These are phyloP conservation scores for Umbelopsis isabellina DNA, from an alignment of 192 early-diverging fungal genomes.

Conservation along the genomic window DNA sequence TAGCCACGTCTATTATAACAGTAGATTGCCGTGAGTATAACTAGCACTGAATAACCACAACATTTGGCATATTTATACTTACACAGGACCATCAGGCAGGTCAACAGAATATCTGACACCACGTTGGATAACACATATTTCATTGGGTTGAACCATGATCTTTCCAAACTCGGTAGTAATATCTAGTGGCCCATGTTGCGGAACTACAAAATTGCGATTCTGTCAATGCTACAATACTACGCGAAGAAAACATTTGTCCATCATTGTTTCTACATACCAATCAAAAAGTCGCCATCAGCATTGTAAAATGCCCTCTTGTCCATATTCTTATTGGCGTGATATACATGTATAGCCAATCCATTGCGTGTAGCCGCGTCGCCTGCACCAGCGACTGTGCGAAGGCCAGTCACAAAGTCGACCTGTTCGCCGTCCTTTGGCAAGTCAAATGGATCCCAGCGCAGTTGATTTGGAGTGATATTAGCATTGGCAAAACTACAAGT, in stretches of 20 bases:
- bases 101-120: slow-evolving; percentile 86
- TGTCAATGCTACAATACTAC: background rate
- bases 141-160: slow-evolving; percentile 81
- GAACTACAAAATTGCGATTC: slow-evolving; percentile 57
- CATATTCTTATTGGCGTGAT: slow-evolving; percentile 81
- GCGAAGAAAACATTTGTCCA: background rate
- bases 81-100: slow-evolving; percentile 76
- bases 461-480: slow-evolving; percentile 79
- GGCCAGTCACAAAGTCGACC: slow-evolving; percentile 82
- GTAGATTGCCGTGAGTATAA: background rate
- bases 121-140: slow-evolving; percentile 92
- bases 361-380: slow-evolving; percentile 77
- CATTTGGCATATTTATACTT: slow-evolving; percentile 7
- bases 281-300: slow-evolving; percentile 91
- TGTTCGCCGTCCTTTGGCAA: slow-evolving; percentile 52
- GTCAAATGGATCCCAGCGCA: slow-evolving; percentile 93
- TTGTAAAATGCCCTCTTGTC: slow-evolving; percentile 78
- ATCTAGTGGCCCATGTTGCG: slow-evolving; percentile 88
- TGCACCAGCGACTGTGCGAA: slow-evolving; percentile 83
- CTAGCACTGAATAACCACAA: background rate
- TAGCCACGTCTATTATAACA: slow-evolving; percentile 73
- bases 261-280: slow-evolving; percentile 54
- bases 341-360: slow-evolving; percentile 88
- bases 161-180: slow-evolving; percentile 92
- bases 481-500: slow-evolving; percentile 66